phyloP scores from a whole-genome alignment of 306 rosid species.

The Trifolium fragiferum region DNA sequence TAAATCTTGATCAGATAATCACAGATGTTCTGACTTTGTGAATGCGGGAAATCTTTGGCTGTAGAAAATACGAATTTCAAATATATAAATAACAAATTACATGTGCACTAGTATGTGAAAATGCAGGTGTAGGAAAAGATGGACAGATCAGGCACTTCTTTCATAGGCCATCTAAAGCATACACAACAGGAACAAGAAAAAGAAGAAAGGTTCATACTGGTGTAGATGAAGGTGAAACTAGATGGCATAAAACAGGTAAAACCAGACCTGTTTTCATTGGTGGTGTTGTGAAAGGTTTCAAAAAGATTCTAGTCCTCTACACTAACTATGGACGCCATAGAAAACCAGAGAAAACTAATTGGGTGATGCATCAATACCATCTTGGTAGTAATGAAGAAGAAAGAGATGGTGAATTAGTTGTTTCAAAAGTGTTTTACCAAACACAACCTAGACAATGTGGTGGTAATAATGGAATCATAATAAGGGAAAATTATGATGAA shows the following conservation, averaged over 20 bases:
- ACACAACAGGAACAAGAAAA: conserved; percentile 88
- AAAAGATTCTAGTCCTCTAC: conserved; percentile 86
- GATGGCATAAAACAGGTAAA: conserved; percentile 97
- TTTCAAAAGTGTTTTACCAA: conserved; percentile 88
- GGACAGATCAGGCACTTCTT: conserved; percentile 83
- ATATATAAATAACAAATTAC: too few relatives aligned
- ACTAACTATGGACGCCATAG: conserved; percentile 88
- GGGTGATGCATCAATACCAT: conserved; percentile 99
- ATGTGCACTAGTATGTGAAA: background rate
- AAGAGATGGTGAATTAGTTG: conserved; percentile 85
- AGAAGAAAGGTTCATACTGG: conserved; percentile 82
- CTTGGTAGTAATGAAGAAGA: conserved; percentile 83
- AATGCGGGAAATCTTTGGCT: too few relatives aligned
- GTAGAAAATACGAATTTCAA: too few relatives aligned
- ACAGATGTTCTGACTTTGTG: too few relatives aligned
- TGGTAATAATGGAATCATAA: conserved; percentile 31
- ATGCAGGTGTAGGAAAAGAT: conserved; percentile 80
- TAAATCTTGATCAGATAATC: too few relatives aligned
- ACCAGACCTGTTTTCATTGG: conserved; percentile 62
- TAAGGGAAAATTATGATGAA: conserved; percentile 54
- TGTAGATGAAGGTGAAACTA: conserved; percentile 80
- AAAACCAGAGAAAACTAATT: conserved; percentile 84
- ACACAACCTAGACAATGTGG: conserved; percentile 86
- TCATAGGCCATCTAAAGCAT: conserved; percentile 88
- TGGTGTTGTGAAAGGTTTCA: conserved; percentile 74